These are phyloP conservation scores for Astragalus membranaceus DNA, from an alignment of 306 rosid species.

Conservation along the genomic window DNA sequence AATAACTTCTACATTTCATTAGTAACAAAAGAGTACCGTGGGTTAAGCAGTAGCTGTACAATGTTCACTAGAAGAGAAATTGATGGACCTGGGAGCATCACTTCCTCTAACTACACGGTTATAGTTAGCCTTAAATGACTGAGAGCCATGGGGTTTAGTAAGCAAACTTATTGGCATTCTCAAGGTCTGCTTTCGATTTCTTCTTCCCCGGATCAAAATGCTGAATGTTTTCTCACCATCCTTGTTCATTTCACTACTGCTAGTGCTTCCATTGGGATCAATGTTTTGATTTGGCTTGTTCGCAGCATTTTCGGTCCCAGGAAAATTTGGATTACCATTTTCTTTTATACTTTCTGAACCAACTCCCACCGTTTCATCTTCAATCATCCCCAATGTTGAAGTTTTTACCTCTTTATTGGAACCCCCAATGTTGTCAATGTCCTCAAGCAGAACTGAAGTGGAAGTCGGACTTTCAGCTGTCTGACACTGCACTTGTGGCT, in stretches of 20 bases:
- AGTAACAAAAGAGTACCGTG: constrained; percentile 15
- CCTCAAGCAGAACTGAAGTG: constrained; percentile 39
- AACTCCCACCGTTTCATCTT: constrained; percentile 35
- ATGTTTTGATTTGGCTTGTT: constrained; percentile 23
- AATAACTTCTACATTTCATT: constrained; percentile 21
- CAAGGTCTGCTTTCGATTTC: constrained; percentile 88
- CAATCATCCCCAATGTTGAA: constrained; percentile 31
- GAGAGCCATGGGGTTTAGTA: constrained; percentile 84
- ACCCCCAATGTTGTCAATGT: constrained; percentile 46
- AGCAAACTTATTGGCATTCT: constrained; percentile 95
- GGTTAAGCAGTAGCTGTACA: constrained; percentile 75
- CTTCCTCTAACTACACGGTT: constrained; percentile 86
- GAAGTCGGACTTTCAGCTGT: constrained; percentile 39
- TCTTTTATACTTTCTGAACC: constrained; percentile 46
- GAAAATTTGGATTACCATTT: constrained; percentile 41
- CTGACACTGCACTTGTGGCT: constrained; percentile 37
- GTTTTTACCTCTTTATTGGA: constrained; percentile 35
- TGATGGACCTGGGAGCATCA: constrained; percentile 53
- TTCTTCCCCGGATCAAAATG: constrained; percentile 83
- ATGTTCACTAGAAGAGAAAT: constrained; percentile 54
- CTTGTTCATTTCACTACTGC: constrained; percentile 35
- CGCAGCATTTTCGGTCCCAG: constrained; percentile 33
- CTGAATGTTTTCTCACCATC: constrained; percentile 91
- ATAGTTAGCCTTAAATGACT: constrained; percentile 77
- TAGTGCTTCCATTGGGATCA: constrained; percentile 26